phyloP scores from a whole-genome alignment of 1,284 basidiomycete genomes.

The Cryptococcus wingfieldii region DNA sequence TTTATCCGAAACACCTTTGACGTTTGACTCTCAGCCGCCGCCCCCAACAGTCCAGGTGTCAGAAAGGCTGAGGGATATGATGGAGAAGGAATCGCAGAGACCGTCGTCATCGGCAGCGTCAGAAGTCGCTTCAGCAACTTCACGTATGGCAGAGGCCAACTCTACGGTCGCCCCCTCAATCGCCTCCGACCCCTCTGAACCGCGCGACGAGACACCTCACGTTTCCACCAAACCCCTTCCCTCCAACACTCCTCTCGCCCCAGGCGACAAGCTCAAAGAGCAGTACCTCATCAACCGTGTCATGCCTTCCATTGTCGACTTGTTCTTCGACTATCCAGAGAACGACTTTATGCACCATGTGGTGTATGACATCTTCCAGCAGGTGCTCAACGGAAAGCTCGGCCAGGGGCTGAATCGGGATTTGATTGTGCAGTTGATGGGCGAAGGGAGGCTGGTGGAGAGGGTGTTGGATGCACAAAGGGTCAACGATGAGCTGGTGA shows the following conservation, averaged over 20 bases:
- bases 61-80: constrained; percentile 37
- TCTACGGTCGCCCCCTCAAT: constrained; percentile 29
- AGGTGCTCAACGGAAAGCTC: constrained; percentile 82
- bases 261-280: constrained; percentile 73
- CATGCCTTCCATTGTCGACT: constrained; percentile 68
- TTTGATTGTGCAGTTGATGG: constrained; percentile 73
- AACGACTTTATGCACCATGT: constrained; percentile 98
- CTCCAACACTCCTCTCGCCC: constrained; percentile 18
- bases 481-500: constrained; percentile 67
- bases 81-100: constrained; percentile 21
- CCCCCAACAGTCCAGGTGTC: constrained; percentile 40
- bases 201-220: neutral
- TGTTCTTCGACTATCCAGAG: constrained; percentile 95
- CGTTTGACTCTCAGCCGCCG: constrained; percentile 4
- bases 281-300: constrained; percentile 68
- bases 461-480: constrained; percentile 79
- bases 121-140: constrained; percentile 17
- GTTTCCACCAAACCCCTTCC: neutral
- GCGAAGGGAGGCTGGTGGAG: constrained; percentile 70
- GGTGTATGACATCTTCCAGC: constrained; percentile 94
- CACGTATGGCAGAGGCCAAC: constrained; percentile 25
- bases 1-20: constrained; percentile 3
- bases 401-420: constrained; percentile 73
- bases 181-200: constrained; percentile 14
- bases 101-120: constrained; percentile 14